Base-by-base conservation (phyloP, 1,139 yeast species). In the Spathaspora sp. region DNA sequence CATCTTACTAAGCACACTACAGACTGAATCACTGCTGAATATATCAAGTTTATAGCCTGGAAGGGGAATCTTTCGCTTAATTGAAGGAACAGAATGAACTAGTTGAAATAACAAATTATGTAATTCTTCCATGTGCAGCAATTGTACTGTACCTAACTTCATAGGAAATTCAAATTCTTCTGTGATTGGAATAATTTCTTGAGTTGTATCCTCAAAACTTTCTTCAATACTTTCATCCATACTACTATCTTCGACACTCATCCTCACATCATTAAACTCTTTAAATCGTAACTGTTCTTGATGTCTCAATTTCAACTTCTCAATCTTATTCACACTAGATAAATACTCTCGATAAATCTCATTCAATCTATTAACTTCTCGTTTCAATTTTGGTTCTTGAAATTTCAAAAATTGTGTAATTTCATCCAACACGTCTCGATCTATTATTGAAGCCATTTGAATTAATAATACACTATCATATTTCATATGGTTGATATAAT, bases 11-110 rank as follows among this genome's bases (percentile, higher is more conserved):
- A 74, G 48, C 44, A 60, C 64, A 3, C 61, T 61, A 47, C 76
- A 68, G 16, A 75, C 52, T 33, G 65, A 68, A 41, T 72, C 74
- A 50, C 78, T 72, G 43, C 67, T 63, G 53, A 74, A 74, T 9
- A 69, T 62, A 37, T 72, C 75, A 45, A 64, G 64, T 43, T 63
- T 64, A 48, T 68, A 71, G 0, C 79, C 79, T 1, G 79, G 78
- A 36, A 75, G 53, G 0, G 74, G 72, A 23, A 75, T 63, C 41
- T 63, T 67, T 39, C 78, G 60, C 47, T 60, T 65, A 2, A 55
- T 53, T 0, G 67, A 61, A 8, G 68, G 63, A 13, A 72, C 63
- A 5, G 58, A 50, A 4, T 48, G 36, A 11, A 68, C 61, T 44
- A 71, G 55, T 25, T 55, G 57, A 11, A 54, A 46, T 9, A 74